Evolutionary conservation across 2,329 filamentous ascomycete species (phyloP), one percentile per base, ranked within the genome.

Genomic region (Daldinia sp.): DNA sequence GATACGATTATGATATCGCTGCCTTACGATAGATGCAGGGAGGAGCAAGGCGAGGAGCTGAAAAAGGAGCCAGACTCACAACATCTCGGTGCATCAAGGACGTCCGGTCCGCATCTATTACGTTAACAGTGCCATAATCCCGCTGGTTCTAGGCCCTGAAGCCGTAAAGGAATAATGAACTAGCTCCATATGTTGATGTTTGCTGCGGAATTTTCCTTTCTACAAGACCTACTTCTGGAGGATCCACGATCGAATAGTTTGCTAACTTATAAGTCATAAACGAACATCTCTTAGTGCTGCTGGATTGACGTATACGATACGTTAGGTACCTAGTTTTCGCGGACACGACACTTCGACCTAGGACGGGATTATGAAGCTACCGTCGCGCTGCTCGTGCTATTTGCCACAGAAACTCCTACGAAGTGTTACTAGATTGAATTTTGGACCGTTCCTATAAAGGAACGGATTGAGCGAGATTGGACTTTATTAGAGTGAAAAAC

Each of bases 271-370:
- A 37, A 60, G 55, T 18, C n/a, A 33, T n/a, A 9, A 30, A 30
- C 50, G 46, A 70, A 57, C 60, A 65, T 23, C 15, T 10, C 37
- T 59, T 53, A 42, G 67, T 60, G 54, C 62, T 54, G 65, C 58
- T 9, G 44, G 30, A 39, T n/a, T 41, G 30, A 28, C n/a, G 50
- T 48, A 60, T 37, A 35, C 28, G 12, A 23, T 23, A 23, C 20
- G 20, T 23, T 23, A 23, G 20, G 20, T 23, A n/a, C 26, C 35
- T 26, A 56, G 54, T 15, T 28, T 50, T 41, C 20, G 9, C 39
- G 61, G 44, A 70, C 60, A 70, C 60, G 60, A 67, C 35, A 9
- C 53, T 53, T 42, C 18, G 35, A 37, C 12, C 42, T 53, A 18
- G 18, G 60, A 51, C 18, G 42, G 46, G 37, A 46, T n/a, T 39